Conservation (phyloP, 805 yeast species). For the Starmerella bombi region DNA sequence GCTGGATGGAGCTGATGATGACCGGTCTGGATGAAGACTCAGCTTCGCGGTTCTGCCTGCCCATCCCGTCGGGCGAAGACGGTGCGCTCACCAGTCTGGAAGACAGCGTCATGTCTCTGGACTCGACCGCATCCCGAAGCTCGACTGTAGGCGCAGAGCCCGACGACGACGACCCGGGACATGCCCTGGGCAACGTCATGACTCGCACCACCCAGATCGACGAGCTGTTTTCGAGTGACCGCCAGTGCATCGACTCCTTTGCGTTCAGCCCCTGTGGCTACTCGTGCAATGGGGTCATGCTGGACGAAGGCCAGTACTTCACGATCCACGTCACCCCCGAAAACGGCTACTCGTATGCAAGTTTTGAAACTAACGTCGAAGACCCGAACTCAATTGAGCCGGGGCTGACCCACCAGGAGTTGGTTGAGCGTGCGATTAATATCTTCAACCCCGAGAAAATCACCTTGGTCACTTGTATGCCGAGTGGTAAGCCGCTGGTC, state of each 20-base stretch:
- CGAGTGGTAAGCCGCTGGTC: not conserved
- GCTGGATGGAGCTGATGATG: slow-evolving; percentile 61
- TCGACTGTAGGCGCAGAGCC: slow-evolving; percentile 29
- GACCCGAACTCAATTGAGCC: slow-evolving; percentile 27
- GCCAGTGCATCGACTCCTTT: slow-evolving; percentile 58
- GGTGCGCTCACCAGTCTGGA: slow-evolving; percentile 24
- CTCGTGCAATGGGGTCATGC: slow-evolving; percentile 68
- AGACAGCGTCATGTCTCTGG: slow-evolving; percentile 24
- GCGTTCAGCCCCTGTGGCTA: slow-evolving; percentile 91
- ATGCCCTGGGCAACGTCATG: slow-evolving; percentile 56
- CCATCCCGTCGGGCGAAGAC: slow-evolving; percentile 22
- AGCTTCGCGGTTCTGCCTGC: slow-evolving; percentile 46
- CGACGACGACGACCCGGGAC: slow-evolving; percentile 61
- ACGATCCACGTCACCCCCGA: slow-evolving; percentile 94
- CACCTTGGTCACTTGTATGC: slow-evolving; percentile 36
- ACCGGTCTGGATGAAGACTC: slow-evolving; percentile 53
- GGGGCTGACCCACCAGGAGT: slow-evolving; percentile 35
- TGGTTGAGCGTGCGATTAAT: slow-evolving; percentile 44
- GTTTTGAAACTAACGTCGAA: slow-evolving; percentile 81
- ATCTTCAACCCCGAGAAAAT: slow-evolving; percentile 68
- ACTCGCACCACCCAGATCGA: slow-evolving; percentile 52
- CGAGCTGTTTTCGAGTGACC: slow-evolving; percentile 35
- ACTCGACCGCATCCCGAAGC: slow-evolving; percentile 20
- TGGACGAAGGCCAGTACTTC: slow-evolving; percentile 46
- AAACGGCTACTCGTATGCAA: slow-evolving; percentile 86